Percentiles rank a stretch among this genome's conserved stretches.
phyloP scores from a whole-genome alignment of 202 grass and related monocot genomes.

The Zoysia matrella region DNA sequence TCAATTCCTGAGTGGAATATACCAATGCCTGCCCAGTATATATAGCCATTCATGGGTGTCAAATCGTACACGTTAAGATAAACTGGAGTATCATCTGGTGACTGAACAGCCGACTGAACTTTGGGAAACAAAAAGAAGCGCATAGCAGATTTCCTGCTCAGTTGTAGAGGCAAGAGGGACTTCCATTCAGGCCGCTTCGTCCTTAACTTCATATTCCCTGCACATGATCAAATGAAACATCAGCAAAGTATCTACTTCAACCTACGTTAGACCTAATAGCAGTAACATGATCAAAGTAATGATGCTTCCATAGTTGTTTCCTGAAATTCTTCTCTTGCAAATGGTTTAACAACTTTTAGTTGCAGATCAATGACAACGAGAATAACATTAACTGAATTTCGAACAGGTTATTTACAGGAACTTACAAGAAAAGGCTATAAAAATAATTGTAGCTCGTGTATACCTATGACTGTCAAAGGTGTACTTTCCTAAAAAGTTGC shows the following conservation, averaged over 20 bases:
- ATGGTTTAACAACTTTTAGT: constrained; percentile 16
- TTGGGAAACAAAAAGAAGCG: too few species aligned
- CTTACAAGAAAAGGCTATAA: constrained; percentile 4
- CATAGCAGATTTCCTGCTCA: too few species aligned
- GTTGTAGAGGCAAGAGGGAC: too few species aligned
- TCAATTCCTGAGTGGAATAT: too few species aligned
- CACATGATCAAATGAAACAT: constrained; percentile 37
- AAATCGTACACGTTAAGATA: too few species aligned
- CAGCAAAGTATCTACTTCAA: constrained; percentile 40
- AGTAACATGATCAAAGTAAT: not conserved
- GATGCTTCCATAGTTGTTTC: not conserved
- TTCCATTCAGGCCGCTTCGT: too few species aligned
- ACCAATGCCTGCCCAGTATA: too few species aligned
- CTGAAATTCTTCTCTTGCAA: not conserved
- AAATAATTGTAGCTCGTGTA: not conserved
- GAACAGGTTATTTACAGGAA: not conserved
- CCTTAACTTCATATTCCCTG: too few species aligned
- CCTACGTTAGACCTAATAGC: not conserved
- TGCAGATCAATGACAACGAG: not conserved
- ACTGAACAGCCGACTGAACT: too few species aligned
- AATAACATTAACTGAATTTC: not conserved
- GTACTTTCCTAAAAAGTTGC: not conserved
- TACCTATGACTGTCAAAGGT: not conserved
- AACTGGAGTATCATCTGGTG: too few species aligned
- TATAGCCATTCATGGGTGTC: too few species aligned